Base-by-base conservation (phyloP, 2,329 filamentous ascomycete genomes). In the Cytospora chrysosperma region DNA sequence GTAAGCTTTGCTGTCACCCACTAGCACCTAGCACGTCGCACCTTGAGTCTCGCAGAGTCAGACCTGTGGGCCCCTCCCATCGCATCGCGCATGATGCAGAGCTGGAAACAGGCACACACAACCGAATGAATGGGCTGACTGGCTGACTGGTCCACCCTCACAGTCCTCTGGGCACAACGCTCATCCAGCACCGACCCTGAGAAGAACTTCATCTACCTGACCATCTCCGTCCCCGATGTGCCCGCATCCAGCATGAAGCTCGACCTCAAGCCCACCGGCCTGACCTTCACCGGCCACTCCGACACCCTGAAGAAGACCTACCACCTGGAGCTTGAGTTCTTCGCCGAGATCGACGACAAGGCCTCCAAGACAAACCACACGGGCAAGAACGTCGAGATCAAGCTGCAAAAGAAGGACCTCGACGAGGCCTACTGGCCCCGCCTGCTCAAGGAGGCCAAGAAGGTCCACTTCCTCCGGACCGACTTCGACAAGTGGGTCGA, bases 401-500 rank as follows among this genome's bases (percentile, higher is more conserved):
- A 96, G 76, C 85, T 99, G 77, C 87, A 92, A 79, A 99, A 99
- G 91, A 97, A 97, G 88, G 93, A 96, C 75, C 85, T 95, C 69
- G 91, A 93, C 79, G 87, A 92, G 74, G 92, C 95, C 79, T 98
- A 89, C 86, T 99, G 95, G 95, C 93, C 93, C 68, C 88, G 95
- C 68, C 85, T 99, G 73, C 85, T 97, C 76, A 97, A 97, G 88
- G 91, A 94, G 66, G 78, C 82, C 70, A 89, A 92, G 85, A 97
- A 92, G 83, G 81, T 91, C 61, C 95, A 98, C 81, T 99, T 93
- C 86, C 80, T 99, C 74, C 97, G 97, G 89, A 98, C 95, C 69
- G 90, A 99, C 81, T 99, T 99, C 72, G 93, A 97, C 83, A 97
- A 97, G 90, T 97, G 93, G 93, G 91, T 97, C 73, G 93, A 97